Evolutionary conservation across 2,329 filamentous ascomycete genomes (phyloP).

Genomic region (Monilinia fructicola): DNA sequence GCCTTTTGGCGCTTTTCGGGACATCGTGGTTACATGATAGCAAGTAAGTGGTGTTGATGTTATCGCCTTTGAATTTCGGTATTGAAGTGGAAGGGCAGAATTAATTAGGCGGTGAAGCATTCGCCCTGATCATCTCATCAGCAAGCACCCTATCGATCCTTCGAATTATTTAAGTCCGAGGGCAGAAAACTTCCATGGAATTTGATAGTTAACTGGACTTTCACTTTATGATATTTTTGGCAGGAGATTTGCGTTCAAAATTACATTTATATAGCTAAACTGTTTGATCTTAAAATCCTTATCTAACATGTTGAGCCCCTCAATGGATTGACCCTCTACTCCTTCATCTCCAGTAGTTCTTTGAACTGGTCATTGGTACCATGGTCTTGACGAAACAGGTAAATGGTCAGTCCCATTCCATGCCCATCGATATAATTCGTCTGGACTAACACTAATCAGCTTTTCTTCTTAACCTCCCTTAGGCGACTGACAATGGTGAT

Average conservation of each 20-base stretch:
- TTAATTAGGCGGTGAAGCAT: slow-evolving; percentile 2
- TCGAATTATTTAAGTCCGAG: not conserved
- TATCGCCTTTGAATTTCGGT: not conserved
- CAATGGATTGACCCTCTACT: not conserved
- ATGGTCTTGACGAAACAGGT: slow-evolving; percentile 31
- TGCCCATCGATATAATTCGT: slow-evolving; percentile 34
- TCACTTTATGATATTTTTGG: not conserved
- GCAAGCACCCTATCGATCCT: not conserved
- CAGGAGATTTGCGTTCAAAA: too few relatives aligned
- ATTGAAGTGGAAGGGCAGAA: slow-evolving; percentile 2
- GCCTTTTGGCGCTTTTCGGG: slow-evolving; percentile 74
- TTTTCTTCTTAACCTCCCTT: slow-evolving; percentile 19
- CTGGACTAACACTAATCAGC: slow-evolving; percentile 30
- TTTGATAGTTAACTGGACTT: not conserved
- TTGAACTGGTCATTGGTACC: slow-evolving; percentile 27
- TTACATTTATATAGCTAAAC: not conserved
- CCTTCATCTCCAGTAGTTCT: not conserved
- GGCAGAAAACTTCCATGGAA: not conserved
- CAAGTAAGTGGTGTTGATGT: slow-evolving; percentile 11
- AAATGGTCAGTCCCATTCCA: slow-evolving; percentile 36
- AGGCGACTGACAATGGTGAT: slow-evolving; percentile 36
- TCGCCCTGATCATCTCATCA: not conserved
- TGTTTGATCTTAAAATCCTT: not conserved
- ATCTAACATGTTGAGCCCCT: not conserved
- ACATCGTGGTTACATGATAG: slow-evolving; percentile 53